Evolutionary conservation across 2,329 filamentous ascomycete genomes (phyloP), one percentile per base, ranked within the genome.

Genomic region (Cladophialophora yegresii): DNA sequence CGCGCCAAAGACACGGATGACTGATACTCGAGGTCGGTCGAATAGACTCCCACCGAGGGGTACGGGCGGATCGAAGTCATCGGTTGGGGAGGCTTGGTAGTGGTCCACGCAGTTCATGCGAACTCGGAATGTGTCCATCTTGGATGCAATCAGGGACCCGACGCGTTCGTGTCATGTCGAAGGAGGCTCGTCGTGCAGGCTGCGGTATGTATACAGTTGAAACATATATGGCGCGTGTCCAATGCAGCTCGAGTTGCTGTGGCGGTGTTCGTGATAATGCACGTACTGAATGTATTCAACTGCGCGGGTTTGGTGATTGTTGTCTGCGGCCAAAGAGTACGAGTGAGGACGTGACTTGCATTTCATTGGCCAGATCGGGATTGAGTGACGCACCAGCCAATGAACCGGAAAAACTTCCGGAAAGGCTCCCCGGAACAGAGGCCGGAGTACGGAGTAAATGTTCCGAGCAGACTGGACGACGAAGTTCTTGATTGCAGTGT

Each of bases 31-130:
- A 9, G 90, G 88, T 36, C 86, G 84, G 65, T 86, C 87, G 67
- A 82, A 80, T 54, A 80, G 81, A 28, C 80, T 84, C 69, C 86
- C 33, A 9, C 58, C 62, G 70, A 86, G 87, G 67, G 89, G 86
- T 69, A 97, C 83, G 67, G 86, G 84, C 68, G 93, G 92, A 77
- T 98, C 93, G 75, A 95, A 89, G 70, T 84, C 83, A 49, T 68
- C 64, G 57, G 92, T 90, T 20, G 92, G 90, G 10, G 82, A 82
- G 47, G 88, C 86, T 79, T 96, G 92, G 77, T 98, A 99, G 76
- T 95, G 89, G 78, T 99, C 95, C 79, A 99, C 89, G 80, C 92
- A 96, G 76, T 99, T 97, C 74, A 99, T 82, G 72, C 93, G 90
- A 75, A 99, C 87, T 72, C 91, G 89, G 79, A 99, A 98, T 71